Conservation (phyloP, 2,329 filamentous ascomycete genomes). For the Colletotrichum somersetense region DNA sequence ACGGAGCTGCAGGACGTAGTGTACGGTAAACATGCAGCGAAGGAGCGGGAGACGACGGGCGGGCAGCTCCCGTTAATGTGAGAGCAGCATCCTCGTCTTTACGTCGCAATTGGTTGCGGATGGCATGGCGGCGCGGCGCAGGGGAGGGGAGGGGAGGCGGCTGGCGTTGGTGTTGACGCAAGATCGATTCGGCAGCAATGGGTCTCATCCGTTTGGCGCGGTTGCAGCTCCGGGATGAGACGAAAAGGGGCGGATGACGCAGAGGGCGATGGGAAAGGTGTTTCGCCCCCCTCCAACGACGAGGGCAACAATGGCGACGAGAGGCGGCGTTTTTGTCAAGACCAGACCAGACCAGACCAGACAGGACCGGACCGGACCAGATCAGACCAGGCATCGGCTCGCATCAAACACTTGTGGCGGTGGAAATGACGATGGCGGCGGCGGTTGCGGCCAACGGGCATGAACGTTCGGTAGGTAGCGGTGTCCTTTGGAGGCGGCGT, state of each 20-base stretch:
- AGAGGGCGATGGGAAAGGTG: not conserved
- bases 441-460: not conserved
- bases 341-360: not conserved
- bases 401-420: not conserved
- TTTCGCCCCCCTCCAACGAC: not conserved
- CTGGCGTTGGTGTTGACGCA: not conserved
- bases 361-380: not conserved
- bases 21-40: slow-evolving; percentile 8
- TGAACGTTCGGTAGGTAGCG: too few species aligned
- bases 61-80: slow-evolving; percentile 13
- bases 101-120: not conserved
- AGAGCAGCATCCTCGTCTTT: slow-evolving; percentile 12
- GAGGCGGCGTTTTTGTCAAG: not conserved
- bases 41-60: slow-evolving; percentile 23
- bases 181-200: not conserved
- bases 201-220: not conserved
- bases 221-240: not conserved
- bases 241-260: slow-evolving; percentile 1
- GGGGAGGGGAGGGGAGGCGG: not conserved
- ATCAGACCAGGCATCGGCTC: not conserved
- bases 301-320: too few species aligned
- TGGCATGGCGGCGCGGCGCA: not conserved
- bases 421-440: not conserved
- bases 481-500: not conserved
- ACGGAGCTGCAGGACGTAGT: slow-evolving; percentile 2